These are phyloP conservation scores for Oehlia diaphana DNA, from an alignment of 192 early-diverging fungal genomes.

Conservation along the genomic window DNA sequence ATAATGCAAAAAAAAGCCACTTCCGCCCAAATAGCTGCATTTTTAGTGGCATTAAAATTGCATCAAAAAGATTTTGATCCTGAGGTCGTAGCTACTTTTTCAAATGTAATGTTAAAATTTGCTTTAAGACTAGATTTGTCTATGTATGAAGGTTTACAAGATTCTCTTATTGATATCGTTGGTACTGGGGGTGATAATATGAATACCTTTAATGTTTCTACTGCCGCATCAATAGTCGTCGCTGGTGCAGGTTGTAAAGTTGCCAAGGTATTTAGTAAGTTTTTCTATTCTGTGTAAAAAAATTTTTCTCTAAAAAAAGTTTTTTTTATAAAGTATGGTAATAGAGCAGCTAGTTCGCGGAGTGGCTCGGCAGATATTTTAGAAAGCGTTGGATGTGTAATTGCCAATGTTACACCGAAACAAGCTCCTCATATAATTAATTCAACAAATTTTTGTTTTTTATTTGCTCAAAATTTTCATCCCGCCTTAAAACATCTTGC, in stretches of 20 bases:
- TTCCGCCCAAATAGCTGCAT: conserved; percentile 85
- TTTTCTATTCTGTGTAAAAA: not conserved
- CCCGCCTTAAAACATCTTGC: conserved; percentile 85
- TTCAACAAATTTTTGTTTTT: conserved; percentile 79
- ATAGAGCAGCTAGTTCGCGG: conserved; percentile 85
- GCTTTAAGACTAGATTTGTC: conserved; percentile 61
- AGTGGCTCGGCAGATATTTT: conserved; percentile 94
- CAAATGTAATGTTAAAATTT: conserved; percentile 69
- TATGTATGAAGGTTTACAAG: conserved; percentile 41
- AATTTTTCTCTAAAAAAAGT: not conserved
- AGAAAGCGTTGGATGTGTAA: conserved; percentile 78
- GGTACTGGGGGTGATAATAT: conserved; percentile 99
- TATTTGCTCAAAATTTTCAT: conserved; percentile 91
- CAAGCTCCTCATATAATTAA: conserved; percentile 67
- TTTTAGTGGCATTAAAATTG: conserved; percentile 77
- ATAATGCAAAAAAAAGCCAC: conserved; percentile 82
- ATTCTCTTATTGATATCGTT: conserved; percentile 82
- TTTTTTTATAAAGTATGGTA: conserved; percentile 72
- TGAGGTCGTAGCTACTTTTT: conserved; percentile 76
- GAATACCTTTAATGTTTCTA: conserved; percentile 96
- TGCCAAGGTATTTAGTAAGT: conserved; percentile 72
- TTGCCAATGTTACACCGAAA: conserved; percentile 64
- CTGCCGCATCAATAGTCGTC: conserved; percentile 86
- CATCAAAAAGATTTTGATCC: conserved; percentile 72
- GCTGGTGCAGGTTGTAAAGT: conserved; percentile 88